These are phyloP conservation scores for Ogataea glucozyma DNA, from an alignment of 805 yeast genomes.

Conservation along the genomic window DNA sequence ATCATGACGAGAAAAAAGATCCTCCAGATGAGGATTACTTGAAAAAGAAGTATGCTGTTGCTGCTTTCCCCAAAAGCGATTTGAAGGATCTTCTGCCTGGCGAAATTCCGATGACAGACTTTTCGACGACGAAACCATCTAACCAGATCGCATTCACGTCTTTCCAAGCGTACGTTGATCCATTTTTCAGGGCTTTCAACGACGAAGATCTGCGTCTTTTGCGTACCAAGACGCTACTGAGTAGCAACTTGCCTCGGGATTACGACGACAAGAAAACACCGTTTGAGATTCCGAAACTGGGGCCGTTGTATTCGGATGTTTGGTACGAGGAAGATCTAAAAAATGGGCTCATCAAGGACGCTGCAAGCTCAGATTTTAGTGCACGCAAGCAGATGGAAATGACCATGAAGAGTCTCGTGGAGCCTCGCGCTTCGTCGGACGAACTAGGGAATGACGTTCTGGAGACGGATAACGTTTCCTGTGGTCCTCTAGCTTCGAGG, in stretches of 20 bases:
- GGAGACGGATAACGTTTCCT: conserved; percentile 73
- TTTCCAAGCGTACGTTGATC: conserved; percentile 81
- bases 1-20: conserved; percentile 53
- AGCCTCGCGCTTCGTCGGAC: conserved; percentile 62
- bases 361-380: conserved; percentile 18
- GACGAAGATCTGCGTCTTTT: conserved; percentile 83
- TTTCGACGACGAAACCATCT: conserved; percentile 76
- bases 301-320: conserved; percentile 74
- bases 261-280: conserved; percentile 74
- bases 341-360: conserved; percentile 26
- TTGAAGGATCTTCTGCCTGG: conserved; percentile 81
- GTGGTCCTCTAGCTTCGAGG: conserved; percentile 90
- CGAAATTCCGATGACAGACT: conserved; percentile 81
- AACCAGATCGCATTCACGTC: conserved; percentile 93
- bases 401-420: conserved; percentile 25
- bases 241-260: conserved; percentile 44
- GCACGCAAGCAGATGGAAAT: conserved; percentile 25
- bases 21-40: conserved; percentile 63
- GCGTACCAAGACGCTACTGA: conserved; percentile 58
- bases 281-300: conserved; percentile 79
- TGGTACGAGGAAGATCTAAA: conserved; percentile 83
- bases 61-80: conserved; percentile 83
- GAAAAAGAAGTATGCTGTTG: conserved; percentile 79
- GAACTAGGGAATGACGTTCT: conserved; percentile 59
- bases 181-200: conserved; percentile 71